Evolutionary conservation across 108 stramenopile species (phyloP).

Genomic region (Conticribra guillardii): DNA sequence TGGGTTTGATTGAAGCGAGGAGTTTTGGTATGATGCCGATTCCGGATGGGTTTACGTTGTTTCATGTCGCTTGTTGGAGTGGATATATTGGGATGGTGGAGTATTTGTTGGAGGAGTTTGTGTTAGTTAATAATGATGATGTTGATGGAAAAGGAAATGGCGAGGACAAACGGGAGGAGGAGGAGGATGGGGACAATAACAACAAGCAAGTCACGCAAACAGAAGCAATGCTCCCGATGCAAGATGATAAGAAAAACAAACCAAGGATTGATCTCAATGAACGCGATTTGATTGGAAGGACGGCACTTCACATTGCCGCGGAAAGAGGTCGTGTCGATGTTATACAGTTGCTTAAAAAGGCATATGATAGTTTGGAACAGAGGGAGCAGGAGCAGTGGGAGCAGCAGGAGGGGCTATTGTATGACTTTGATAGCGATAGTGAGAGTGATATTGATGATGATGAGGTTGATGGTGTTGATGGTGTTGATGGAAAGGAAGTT

Average conservation of each 20-base stretch:
- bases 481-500: background rate
- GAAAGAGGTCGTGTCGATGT: slow-evolving; percentile 65
- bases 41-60: slow-evolving; percentile 81
- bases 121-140: background rate
- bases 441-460: background rate
- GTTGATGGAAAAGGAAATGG: background rate
- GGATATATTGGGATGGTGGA: slow-evolving; percentile 46
- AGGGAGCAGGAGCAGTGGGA: slow-evolving; percentile 11
- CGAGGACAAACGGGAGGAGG: background rate
- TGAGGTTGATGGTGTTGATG: slow-evolving; percentile 5
- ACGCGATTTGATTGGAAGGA: slow-evolving; percentile 68
- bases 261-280: slow-evolving; percentile 35
- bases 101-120: slow-evolving; percentile 28
- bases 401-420: background rate
- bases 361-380: slow-evolving; percentile 20
- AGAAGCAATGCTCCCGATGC: no score
- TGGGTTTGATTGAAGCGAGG: background rate
- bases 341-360: slow-evolving; percentile 46
- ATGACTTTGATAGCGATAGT: no score
- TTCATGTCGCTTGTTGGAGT: slow-evolving; percentile 65
- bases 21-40: background rate
- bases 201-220: no score
- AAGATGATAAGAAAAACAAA: no score
- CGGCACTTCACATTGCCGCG: slow-evolving; percentile 87
- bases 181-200: background rate